phyloP scores from a whole-genome alignment of 305 asterid species.

The Salvia sclarea region DNA sequence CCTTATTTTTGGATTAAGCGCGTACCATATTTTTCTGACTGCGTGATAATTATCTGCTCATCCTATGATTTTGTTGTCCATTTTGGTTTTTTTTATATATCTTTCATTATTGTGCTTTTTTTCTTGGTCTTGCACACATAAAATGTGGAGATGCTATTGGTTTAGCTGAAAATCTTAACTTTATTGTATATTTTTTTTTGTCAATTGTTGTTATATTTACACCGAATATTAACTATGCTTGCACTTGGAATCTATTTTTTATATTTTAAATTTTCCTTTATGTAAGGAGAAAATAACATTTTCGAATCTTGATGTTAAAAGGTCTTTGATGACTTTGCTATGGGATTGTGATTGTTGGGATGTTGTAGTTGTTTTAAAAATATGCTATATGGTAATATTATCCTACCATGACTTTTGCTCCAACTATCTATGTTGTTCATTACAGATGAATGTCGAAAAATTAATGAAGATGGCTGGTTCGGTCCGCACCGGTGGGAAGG shows the following conservation, averaged over 20 bases:
- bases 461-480: slow-evolving; percentile 76
- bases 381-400: no score
- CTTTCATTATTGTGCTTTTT: no score
- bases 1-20: no score
- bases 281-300: no score
- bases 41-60: no score
- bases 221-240: background rate
- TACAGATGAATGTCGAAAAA: slow-evolving; percentile 75
- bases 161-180: background rate
- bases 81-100: no score
- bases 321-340: background rate
- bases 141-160: background rate
- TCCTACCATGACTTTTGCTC: background rate
- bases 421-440: slow-evolving; percentile 7
- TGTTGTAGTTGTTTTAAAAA: no score
- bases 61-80: background rate
- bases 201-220: no score
- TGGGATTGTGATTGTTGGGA: background rate
- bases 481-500: slow-evolving; percentile 83
- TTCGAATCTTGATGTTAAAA: no score
- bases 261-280: no score
- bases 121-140: background rate
- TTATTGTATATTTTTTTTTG: background rate
- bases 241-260: background rate
- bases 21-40: no score